Percentiles rank a stretch among this genome's conserved stretches.
These are phyloP conservation scores for Trichoderma asperelloides DNA, from an alignment of 495 filamentous ascomycete genomes.

Conservation along the genomic window DNA sequence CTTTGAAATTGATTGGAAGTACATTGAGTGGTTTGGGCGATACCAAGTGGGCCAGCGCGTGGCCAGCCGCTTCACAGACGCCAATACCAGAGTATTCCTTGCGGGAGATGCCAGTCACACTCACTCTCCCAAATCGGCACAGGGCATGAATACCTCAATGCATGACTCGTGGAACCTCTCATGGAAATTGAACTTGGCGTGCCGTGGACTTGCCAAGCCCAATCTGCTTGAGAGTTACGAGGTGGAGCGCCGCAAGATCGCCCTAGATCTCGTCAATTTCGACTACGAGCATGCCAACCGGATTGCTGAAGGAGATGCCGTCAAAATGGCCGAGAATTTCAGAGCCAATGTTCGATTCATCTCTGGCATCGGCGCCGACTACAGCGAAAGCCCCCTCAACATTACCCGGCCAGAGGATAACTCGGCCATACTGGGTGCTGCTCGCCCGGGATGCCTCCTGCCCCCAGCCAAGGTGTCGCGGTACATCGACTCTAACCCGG, in stretches of 20 bases:
- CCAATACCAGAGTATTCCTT: constrained; percentile 52
- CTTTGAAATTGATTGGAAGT: constrained; percentile 51
- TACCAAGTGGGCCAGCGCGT: constrained; percentile 62
- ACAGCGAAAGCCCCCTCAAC: constrained; percentile 50
- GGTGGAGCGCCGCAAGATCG: constrained; percentile 50
- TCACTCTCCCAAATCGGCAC: constrained; percentile 66
- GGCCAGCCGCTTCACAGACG: constrained; percentile 47
- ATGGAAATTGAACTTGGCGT: constrained; percentile 62
- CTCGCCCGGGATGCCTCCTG: constrained; percentile 50
- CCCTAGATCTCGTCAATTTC: constrained; percentile 58
- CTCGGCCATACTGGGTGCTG: constrained; percentile 34
- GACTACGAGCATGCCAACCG: constrained; percentile 52
- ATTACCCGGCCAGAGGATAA: constrained; percentile 19
- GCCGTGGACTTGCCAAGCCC: constrained; percentile 46
- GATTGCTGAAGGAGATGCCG: constrained; percentile 48
- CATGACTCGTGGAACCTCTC: constrained; percentile 69
- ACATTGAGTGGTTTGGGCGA: constrained; percentile 51
- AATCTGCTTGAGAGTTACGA: constrained; percentile 56
- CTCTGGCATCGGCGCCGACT: constrained; percentile 56
- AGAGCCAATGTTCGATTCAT: constrained; percentile 59
- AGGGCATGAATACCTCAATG: constrained; percentile 75
- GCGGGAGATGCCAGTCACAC: constrained; percentile 69
- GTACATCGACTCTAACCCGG: constrained; percentile 61
- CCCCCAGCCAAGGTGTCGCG: constrained; percentile 55
- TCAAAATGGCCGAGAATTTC: constrained; percentile 51